These are phyloP conservation scores for Aspergillus novoparasiticus DNA, from an alignment of 2,329 filamentous ascomycete genomes.

Conservation along the genomic window DNA sequence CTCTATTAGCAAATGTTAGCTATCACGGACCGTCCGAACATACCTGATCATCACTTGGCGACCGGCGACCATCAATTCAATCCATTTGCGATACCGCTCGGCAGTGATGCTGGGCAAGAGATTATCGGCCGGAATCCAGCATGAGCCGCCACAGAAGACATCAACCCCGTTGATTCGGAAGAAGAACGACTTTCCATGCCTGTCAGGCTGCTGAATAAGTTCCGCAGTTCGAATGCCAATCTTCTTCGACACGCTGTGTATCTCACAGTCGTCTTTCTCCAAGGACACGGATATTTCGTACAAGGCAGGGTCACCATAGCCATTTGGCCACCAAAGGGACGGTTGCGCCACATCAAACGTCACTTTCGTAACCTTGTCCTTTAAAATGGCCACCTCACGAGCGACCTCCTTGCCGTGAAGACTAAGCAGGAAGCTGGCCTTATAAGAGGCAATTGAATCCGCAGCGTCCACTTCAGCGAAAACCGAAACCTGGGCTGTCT, in stretches of 20 bases:
- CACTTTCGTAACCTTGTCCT: constrained; percentile 34
- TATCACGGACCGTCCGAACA: not conserved
- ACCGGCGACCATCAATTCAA: constrained; percentile 61
- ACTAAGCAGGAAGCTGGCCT: constrained; percentile 37
- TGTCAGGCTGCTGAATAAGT: constrained; percentile 47
- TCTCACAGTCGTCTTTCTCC: constrained; percentile 35
- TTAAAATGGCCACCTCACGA: constrained; percentile 45
- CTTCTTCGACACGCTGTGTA: constrained; percentile 51
- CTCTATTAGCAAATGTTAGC: constrained; percentile 7
- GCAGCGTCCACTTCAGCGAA: constrained; percentile 41
- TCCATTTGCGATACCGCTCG: constrained; percentile 61
- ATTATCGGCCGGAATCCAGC: constrained; percentile 68
- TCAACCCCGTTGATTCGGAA: constrained; percentile 68
- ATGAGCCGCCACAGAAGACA: constrained; percentile 66
- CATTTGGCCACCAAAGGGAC: constrained; percentile 61
- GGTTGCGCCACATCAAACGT: constrained; percentile 49
- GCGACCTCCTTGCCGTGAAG: constrained; percentile 39
- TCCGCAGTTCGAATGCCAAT: constrained; percentile 59
- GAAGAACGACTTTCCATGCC: constrained; percentile 63
- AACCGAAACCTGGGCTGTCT: constrained; percentile 41
- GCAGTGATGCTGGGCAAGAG: constrained; percentile 59
- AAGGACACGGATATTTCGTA: constrained; percentile 57
- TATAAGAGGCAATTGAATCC: constrained; percentile 18
- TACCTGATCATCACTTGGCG: constrained; percentile 63
- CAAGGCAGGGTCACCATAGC: constrained; percentile 60